A percentile compares a stretch with the other conserved stretches of the same genome.
Conservation (phyloP, 164 flowering plant species). For the Magnolia officinalis region DNA sequence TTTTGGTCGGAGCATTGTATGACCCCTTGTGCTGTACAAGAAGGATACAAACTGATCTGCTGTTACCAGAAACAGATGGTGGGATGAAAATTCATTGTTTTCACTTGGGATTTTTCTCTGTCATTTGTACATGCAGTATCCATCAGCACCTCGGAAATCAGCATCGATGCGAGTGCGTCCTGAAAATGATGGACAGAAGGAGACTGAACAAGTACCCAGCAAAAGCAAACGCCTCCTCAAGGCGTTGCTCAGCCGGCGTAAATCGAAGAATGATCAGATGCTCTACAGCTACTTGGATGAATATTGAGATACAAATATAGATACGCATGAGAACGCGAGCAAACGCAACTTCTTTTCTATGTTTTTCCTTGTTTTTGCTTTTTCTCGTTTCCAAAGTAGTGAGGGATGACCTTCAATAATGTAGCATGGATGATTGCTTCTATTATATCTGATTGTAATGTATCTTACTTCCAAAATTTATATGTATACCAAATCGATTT, state of each 20-base stretch:
- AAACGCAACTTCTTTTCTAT: neutral
- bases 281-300: conserved; percentile 70
- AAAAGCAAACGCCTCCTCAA: conserved; percentile 72
- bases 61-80: no score
- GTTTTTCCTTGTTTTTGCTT: neutral
- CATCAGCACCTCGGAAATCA: conserved; percentile 61
- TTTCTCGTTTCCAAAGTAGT: neutral
- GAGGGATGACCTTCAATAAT: neutral
- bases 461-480: neutral
- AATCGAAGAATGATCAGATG: conserved; percentile 65
- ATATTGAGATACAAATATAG: conserved; percentile 30
- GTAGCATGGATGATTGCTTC: neutral
- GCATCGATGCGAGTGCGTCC: conserved; percentile 56
- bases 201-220: conserved; percentile 50
- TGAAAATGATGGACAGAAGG: conserved; percentile 43
- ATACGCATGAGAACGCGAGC: no score
- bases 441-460: neutral
- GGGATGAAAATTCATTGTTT: neutral
- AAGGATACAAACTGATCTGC: no score
- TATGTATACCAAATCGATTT: neutral
- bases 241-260: conserved; percentile 69
- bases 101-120: neutral
- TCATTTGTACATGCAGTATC: conserved; percentile 36
- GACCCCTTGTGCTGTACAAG: no score
- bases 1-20: no score